Base-by-base conservation (phyloP, 139 green algal species). In the Dunaliella primolecta region DNA sequence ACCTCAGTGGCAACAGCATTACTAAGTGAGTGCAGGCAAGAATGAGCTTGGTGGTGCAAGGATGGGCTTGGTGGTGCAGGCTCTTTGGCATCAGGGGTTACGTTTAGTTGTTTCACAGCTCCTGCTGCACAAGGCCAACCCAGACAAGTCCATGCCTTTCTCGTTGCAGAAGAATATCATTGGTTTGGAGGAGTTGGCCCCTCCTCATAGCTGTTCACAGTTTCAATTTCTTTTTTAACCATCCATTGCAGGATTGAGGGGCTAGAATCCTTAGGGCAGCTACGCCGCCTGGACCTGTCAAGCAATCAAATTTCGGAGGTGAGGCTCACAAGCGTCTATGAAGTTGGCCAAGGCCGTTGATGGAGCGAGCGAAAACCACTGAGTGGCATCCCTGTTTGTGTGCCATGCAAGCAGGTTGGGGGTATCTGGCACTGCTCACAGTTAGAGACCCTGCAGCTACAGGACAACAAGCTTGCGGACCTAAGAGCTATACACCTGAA, bases 391-490 rank as follows among this genome's bases (percentile, higher is more conserved):
- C n/a, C n/a, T n/a, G n/a, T n/a, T n/a, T n/a, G n/a, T n/a, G n/a
- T n/a, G n/a, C n/a, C n/a, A n/a, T n/a, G n/a, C 15, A 27, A 36
- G 0, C 25, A 34, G 25, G 27, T 86, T 31, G 85, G 86, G 57
- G 81, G 81, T 7, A 29, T 88, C 25, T 75, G 24, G 33, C 55
- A 80, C 1, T 37, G 84, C 15, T 75, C 36, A 1, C 32, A 78
- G 33, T 75, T 88, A 7, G 85, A 88, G 85, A 29, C 0, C 25
- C 81, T 88, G 76, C 55, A 30, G 76, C 85, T 88, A 35, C 81
- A 88, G 57, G 85, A 81, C 81, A 88, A 88, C 77, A 1, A 25
- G 36, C 3, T 86, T 2, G 81, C 78, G 15, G 29, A 38, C 31
- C 37, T 85, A 64, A 82, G 74, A 23, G 1, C 37, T 1, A 38